Evolutionary conservation across 2,329 filamentous ascomycete species (phyloP).

Genomic region (Pyrenophora teres): DNA sequence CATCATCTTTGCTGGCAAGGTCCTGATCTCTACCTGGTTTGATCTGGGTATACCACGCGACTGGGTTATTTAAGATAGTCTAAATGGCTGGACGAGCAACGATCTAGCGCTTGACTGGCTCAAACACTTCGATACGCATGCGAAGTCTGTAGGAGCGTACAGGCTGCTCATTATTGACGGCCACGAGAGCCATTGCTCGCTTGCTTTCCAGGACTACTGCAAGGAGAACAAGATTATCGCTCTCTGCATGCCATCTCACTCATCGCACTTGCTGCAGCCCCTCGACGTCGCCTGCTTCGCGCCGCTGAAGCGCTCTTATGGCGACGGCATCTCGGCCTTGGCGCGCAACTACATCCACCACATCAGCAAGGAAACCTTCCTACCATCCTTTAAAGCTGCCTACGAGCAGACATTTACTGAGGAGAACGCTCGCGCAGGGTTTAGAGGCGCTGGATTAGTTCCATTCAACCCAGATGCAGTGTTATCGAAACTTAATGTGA

Average conservation of each 20-base stretch:
- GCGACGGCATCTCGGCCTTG: not conserved
- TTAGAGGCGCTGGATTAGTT: not conserved
- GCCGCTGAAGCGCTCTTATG: not conserved
- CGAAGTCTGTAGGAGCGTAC: constrained; percentile 5
- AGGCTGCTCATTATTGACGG: constrained; percentile 16
- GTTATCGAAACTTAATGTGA: not conserved
- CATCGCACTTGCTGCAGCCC: not conserved
- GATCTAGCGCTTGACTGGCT: not conserved
- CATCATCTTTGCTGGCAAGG: constrained; percentile 1
- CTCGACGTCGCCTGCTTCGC: not conserved
- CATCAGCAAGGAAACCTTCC: not conserved
- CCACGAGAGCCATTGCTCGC: constrained; percentile 11
- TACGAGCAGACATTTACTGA: not conserved
- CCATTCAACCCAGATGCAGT: not conserved
- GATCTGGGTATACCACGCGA: not conserved
- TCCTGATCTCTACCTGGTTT: too few relatives aligned
- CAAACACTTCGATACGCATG: not conserved
- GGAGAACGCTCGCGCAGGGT: not conserved
- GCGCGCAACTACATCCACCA: constrained; percentile 1
- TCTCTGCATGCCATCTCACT: not conserved
- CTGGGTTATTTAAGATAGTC: not conserved
- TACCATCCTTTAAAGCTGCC: not conserved
- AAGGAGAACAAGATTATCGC: constrained; percentile 2
- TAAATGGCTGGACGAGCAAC: not conserved
- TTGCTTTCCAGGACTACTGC: not conserved